phyloP scores from a whole-genome alignment of 768 basidiomycete genomes.

The Leccinum sublutescens region DNA sequence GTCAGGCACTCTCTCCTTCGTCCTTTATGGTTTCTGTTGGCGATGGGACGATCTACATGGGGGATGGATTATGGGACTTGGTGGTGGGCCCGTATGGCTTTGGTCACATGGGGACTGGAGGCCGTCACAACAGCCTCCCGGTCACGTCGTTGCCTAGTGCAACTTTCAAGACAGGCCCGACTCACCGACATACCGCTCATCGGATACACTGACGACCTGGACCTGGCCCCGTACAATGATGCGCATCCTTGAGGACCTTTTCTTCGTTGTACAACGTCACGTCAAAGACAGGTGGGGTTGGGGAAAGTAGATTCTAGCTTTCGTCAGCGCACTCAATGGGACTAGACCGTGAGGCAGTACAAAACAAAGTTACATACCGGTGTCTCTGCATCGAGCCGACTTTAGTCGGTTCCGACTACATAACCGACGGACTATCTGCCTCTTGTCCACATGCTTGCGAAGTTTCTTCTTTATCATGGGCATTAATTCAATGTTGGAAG shows the following conservation, averaged over 20 bases:
- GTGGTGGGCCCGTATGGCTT: no score
- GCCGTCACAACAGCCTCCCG: background rate
- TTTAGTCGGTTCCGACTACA: background rate
- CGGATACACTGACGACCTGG: background rate
- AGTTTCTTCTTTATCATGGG: background rate
- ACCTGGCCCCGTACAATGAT: background rate
- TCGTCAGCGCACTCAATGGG: background rate
- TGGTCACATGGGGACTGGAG: background rate
- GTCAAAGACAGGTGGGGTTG: background rate
- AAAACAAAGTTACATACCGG: background rate
- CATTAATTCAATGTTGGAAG: background rate
- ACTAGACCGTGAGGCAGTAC: background rate
- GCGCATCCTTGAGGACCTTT: background rate
- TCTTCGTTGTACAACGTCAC: background rate
- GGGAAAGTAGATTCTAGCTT: background rate
- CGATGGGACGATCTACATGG: background rate
- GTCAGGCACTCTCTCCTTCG: background rate
- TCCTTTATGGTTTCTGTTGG: background rate
- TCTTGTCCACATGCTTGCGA: background rate
- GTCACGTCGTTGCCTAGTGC: background rate
- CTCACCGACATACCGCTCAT: background rate
- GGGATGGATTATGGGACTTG: background rate
- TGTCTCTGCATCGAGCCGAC: background rate
- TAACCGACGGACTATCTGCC: background rate
- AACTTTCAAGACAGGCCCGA: background rate